Percentiles rank a stretch among this genome's conserved stretches.
phyloP scores from a whole-genome alignment of 2,329 filamentous ascomycete species.

The Arthroderma sp. region DNA sequence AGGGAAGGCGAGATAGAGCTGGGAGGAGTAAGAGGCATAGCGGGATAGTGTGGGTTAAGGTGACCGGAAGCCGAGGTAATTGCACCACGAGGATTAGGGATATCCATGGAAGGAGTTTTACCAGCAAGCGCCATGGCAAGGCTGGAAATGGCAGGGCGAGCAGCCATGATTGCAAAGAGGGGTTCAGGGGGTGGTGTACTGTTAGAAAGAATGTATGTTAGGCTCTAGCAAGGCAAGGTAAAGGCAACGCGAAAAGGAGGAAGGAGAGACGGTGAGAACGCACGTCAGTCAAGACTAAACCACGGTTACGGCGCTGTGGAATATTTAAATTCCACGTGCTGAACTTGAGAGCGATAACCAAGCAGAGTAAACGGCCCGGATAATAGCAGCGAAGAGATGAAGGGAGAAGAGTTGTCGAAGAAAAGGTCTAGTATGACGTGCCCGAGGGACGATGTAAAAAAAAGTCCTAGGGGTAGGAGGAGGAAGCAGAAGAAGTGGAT shows the following conservation, averaged over 20 bases:
- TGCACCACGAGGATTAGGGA: constrained; percentile 31
- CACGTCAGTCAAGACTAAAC: neutral
- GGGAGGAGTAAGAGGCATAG: constrained; percentile 68
- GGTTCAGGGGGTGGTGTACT: constrained; percentile 5
- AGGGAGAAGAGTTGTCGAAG: too few relatives aligned
- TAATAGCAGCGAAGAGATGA: too few relatives aligned
- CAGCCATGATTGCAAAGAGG: constrained; percentile 28
- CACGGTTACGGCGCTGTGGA: too few relatives aligned
- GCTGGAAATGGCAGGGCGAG: constrained; percentile 29
- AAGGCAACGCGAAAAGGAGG: neutral
- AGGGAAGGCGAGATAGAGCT: constrained; percentile 88
- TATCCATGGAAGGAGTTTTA: constrained; percentile 38
- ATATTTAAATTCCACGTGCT: too few relatives aligned
- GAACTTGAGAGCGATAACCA: too few relatives aligned
- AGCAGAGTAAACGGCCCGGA: too few relatives aligned
- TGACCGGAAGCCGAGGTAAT: constrained; percentile 16
- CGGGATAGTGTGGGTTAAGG: constrained; percentile 17
- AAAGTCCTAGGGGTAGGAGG: too few relatives aligned
- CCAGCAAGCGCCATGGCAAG: constrained; percentile 38
- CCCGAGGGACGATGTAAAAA: too few relatives aligned
- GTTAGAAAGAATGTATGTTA: constrained; percentile 1
- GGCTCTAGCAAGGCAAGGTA: constrained; percentile 1
- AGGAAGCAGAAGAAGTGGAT: too few relatives aligned
- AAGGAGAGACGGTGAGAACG: neutral
- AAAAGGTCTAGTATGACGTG: too few relatives aligned